Conservation (phyloP, 129 eudicot species). For the Lonicera japonica region DNA sequence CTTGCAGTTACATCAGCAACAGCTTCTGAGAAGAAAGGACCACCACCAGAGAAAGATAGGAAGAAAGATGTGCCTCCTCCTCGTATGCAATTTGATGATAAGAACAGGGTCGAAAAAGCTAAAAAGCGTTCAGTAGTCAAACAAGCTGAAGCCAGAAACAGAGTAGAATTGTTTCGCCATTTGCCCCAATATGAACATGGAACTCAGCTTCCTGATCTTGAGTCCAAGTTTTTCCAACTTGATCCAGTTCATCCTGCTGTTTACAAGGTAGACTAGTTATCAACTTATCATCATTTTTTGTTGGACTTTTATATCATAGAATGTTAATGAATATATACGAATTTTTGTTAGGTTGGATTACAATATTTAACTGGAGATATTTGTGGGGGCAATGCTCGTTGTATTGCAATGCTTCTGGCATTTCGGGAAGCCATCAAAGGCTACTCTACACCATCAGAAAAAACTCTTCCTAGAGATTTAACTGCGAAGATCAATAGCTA, state of each 20-base stretch:
- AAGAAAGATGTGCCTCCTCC: slow-evolving; percentile 84
- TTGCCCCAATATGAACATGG: slow-evolving; percentile 91
- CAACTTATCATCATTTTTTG: no score
- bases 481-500: slow-evolving; percentile 61
- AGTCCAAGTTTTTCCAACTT: slow-evolving; percentile 62
- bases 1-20: slow-evolving; percentile 22
- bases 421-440: slow-evolving; percentile 66
- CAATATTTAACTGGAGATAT: slow-evolving; percentile 68
- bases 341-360: slow-evolving; percentile 65
- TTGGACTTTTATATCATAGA: background rate
- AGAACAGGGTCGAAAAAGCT: slow-evolving; percentile 82
- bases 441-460: slow-evolving; percentile 75
- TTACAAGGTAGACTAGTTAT: slow-evolving; percentile 42
- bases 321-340: background rate
- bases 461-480: slow-evolving; percentile 58
- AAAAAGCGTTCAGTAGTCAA: slow-evolving; percentile 73
- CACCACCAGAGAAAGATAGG: slow-evolving; percentile 63
- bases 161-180: slow-evolving; percentile 81
- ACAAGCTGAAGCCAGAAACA: slow-evolving; percentile 74
- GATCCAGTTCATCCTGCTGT: slow-evolving; percentile 87
- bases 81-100: slow-evolving; percentile 94
- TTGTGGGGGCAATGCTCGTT: slow-evolving; percentile 66
- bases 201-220: slow-evolving; percentile 67
- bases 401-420: slow-evolving; percentile 87
- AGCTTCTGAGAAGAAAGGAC: slow-evolving; percentile 59